phyloP scores from a whole-genome alignment of 768 basidiomycete species.

The Kwoniella pini region DNA sequence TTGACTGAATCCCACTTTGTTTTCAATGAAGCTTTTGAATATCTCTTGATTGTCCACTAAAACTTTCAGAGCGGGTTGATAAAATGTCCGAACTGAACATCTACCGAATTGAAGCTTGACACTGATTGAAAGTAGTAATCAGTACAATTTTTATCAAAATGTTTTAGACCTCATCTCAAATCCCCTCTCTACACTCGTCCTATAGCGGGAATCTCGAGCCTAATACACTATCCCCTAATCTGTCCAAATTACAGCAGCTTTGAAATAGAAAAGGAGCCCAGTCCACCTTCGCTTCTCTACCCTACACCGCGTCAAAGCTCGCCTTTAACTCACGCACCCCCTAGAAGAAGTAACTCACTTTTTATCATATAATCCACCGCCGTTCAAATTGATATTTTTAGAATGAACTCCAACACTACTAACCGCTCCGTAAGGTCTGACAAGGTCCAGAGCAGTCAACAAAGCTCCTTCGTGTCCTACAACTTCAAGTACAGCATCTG shows the following conservation, averaged over 20 bases:
- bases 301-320: neutral
- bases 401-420: conserved; percentile 48
- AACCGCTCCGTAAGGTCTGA: conserved; percentile 50
- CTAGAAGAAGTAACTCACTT: conserved; percentile 40
- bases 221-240: too few species aligned
- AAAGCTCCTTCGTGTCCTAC: conserved; percentile 52
- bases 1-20: conserved; percentile 34
- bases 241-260: too few species aligned
- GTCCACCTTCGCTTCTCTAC: too few species aligned
- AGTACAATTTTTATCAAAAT: neutral
- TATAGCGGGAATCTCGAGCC: too few species aligned
- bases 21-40: conserved; percentile 39
- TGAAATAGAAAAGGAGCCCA: neutral
- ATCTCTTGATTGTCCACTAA: conserved; percentile 33
- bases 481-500: conserved; percentile 54
- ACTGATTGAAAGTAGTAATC: conserved; percentile 15
- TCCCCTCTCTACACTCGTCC: neutral
- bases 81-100: conserved; percentile 42
- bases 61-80: conserved; percentile 31
- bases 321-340: too few species aligned
- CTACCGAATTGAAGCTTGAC: conserved; percentile 44
- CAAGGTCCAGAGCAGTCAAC: conserved; percentile 45
- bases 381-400: conserved; percentile 32
- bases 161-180: neutral
- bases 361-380: conserved; percentile 43